Evolutionary conservation across 169 alveolate genomes (phyloP).

Genomic region (Miamiensis avidus): DNA sequence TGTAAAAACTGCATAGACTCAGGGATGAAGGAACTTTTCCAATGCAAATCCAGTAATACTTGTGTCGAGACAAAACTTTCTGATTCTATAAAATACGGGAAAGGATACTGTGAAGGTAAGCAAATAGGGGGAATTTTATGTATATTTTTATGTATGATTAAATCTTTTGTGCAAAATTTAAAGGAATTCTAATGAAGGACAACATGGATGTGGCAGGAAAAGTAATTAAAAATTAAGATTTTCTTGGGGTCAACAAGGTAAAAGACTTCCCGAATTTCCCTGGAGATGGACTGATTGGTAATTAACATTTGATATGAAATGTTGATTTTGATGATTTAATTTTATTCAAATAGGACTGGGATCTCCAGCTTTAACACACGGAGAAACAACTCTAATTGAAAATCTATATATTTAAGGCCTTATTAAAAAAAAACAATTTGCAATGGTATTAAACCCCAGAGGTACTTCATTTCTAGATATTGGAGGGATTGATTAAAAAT

Average conservation of each 20-base stretch:
- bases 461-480: not conserved
- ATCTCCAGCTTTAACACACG: not conserved
- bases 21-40: not conserved
- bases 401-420: too few species aligned
- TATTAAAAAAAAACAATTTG: not conserved
- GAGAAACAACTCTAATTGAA: not conserved
- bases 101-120: not conserved
- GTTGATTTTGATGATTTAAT: too few species aligned
- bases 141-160: too few species aligned
- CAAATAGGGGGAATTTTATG: too few species aligned
- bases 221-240: not conserved
- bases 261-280: not conserved
- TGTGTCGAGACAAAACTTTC: not conserved
- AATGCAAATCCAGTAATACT: not conserved
- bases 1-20: not conserved
- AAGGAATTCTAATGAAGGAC: not conserved
- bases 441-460: not conserved
- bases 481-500: not conserved
- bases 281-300: not conserved
- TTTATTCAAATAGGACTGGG: not conserved
- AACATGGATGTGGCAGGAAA: not conserved
- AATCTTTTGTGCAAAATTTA: not conserved
- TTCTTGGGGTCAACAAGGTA: not conserved
- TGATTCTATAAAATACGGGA: not conserved
- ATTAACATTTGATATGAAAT: too few species aligned